Evolutionary conservation across 805 yeast genomes (phyloP), one percentile per base, ranked within the genome.

Genomic region (Cyberlindnera saturnus): DNA sequence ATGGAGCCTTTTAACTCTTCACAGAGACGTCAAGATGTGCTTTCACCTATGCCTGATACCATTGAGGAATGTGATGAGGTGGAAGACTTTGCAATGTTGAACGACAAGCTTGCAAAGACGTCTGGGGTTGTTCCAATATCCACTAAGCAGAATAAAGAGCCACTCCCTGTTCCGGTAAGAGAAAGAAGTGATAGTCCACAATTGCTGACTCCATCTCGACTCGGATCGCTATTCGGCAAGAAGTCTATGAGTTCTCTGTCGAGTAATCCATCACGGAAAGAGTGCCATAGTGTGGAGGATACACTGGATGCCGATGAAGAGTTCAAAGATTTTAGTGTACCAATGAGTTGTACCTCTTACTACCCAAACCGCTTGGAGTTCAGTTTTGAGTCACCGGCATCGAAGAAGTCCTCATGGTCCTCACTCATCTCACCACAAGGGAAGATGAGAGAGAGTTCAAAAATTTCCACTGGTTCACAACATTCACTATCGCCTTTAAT

Each of bases 221-320:
- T 46, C 11, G 41, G 43, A 5, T 34, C 45, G 6, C 28, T 46
- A 7, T 35, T 42, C 32, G 42, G 32, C 6, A 43, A 41, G 39
- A 39, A 32, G 17, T 35, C 38, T 10, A 26, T 31, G 6, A 9
- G 26, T n/a, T 32, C 46, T 31, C 17, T 40, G n/a, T 10, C 31
- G 30, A 5, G 14, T 3, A 40, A 17, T 9, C 52, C 59, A 5
- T 19, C 43, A 3, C 51, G 39, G 16, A 53, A 26, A 33, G 46
- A 41, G 33, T 55, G 58, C 29, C 57, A 52, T 38, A 37, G 45
- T 3, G 52, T 56, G 1, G 59, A 56, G 32, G 61, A 56, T 14
- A 56, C 61, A 10, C 36, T 56, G 3, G 19, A 43, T 3, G 59
- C 59, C 2, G 61, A 56, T 34, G 40, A 41, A 32, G 55, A 53